Conservation (phyloP, 2,329 filamentous ascomycete genomes). For the Chaetoscypha palmicola region DNA sequence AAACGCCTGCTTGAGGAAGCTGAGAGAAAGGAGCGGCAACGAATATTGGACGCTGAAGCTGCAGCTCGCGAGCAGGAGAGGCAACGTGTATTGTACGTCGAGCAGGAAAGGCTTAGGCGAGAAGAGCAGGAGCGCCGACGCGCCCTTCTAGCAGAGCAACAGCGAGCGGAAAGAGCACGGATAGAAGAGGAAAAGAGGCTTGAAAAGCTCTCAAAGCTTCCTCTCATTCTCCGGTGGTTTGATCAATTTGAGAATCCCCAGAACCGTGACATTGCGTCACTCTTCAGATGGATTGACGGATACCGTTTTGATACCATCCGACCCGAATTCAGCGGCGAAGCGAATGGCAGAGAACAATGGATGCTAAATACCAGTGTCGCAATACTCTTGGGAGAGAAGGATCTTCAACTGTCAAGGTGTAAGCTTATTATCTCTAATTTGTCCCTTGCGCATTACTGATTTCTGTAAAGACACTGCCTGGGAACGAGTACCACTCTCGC, state of each 20-base stretch:
- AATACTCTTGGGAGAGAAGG: constrained; percentile 57
- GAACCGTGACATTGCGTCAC: constrained; percentile 41
- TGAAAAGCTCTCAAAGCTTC: constrained; percentile 48
- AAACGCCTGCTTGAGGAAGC: constrained; percentile 26
- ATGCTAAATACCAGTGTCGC: constrained; percentile 58
- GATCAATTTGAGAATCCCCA: constrained; percentile 46
- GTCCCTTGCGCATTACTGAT: constrained; percentile 10
- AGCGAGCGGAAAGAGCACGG: constrained; percentile 40
- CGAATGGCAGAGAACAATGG: constrained; percentile 58
- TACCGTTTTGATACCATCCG: constrained; percentile 59
- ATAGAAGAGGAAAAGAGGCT: constrained; percentile 49
- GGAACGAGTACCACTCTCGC: constrained; percentile 47
- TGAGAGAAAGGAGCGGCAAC: constrained; percentile 24
- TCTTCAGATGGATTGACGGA: constrained; percentile 51
- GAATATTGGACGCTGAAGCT: constrained; percentile 23
- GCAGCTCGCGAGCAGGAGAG: constrained; percentile 29
- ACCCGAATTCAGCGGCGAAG: constrained; percentile 43
- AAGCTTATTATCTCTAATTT: constrained; percentile 29
- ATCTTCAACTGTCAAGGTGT: constrained; percentile 54
- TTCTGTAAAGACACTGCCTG: constrained; percentile 46
- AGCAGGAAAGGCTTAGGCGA: constrained; percentile 31
- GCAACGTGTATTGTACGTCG: constrained; percentile 28
- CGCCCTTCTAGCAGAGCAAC: constrained; percentile 33
- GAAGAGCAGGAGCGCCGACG: constrained; percentile 34
- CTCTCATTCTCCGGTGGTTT: constrained; percentile 55